Base-by-base conservation (phyloP, 345 rosid species). In the Aegle marmelos region DNA sequence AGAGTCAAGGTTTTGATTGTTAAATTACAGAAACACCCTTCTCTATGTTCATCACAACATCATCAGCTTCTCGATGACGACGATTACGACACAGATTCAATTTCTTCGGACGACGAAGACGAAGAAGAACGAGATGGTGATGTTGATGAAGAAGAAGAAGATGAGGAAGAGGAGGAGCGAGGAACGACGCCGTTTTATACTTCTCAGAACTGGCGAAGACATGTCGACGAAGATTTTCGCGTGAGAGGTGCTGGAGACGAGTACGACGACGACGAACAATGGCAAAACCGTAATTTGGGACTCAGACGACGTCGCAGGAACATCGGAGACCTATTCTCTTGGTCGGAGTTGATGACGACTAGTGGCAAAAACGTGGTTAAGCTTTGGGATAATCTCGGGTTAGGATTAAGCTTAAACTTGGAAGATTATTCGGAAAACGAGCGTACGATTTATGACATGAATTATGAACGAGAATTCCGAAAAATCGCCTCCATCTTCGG, bases 361-460 rank as follows among this genome's bases (percentile, higher is more conserved):
- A 63, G 76, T 61, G 94, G 87, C 14, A 88, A 81, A 75, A 85
- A 79, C 79, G 91, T 91, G 17, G 94, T 91, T 67, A 88, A 87
- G 83, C 85, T 91, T 0, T 89, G 94, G 92, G 91, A 89, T 68
- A 87, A 83, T 73, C 75, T 82, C 21, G 90, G 83, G 24, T 76
- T 78, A 25, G 88, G 85, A 19, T 83, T 87, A 25, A 85, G 86
- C 31, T 75, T 84, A 6, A 79, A 82, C 45, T 57, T 79, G 4
- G 79, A 76, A 57, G 73, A 56, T 28, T 68, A 27, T 45, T 33
- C 45, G 24, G 81, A 60, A 22, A 63, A 30, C 24, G 45, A 50
- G 72, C 61, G 77, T 0, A 39, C 86, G 30, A 19, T 78, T 0
- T 80, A 53, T 19, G 83, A 78, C 36, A 10, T 67, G 41, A 78